Percentiles rank a stretch among this genome's conserved stretches.
These are phyloP conservation scores for Prinsepia uniflora DNA, from an alignment of 306 rosid species.

Conservation along the genomic window DNA sequence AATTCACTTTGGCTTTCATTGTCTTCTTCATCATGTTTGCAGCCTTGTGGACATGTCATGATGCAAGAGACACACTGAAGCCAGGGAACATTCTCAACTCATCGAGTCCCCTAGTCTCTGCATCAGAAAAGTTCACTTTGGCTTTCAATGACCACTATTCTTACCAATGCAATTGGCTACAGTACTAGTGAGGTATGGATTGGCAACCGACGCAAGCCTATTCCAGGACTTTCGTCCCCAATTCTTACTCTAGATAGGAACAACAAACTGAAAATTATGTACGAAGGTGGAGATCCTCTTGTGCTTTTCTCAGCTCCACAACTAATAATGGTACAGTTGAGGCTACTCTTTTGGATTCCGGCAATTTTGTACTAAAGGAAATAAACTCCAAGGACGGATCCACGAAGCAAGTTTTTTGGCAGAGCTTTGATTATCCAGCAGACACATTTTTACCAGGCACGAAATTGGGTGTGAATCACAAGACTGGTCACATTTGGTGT, in stretches of 20 bases:
- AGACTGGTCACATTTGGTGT: background rate
- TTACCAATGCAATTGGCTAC: background rate
- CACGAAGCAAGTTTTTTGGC: background rate
- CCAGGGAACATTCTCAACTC: conserved; percentile 4
- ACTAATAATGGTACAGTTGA: background rate
- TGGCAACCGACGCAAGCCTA: background rate
- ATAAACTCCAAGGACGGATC: no score
- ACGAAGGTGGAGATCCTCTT: background rate
- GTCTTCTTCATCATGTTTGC: background rate
- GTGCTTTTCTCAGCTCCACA: background rate
- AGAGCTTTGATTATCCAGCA: background rate
- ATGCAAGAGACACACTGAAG: background rate
- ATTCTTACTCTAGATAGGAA: background rate
- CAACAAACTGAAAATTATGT: background rate
- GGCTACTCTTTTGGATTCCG: background rate
- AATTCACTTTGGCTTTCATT: background rate
- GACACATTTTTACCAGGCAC: conserved; percentile 9
- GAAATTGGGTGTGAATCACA: conserved; percentile 6
- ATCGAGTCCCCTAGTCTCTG: background rate
- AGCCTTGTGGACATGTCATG: background rate
- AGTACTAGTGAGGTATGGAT: background rate
- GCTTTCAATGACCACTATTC: background rate
- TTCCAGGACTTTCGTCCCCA: background rate
- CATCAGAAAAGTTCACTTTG: background rate
- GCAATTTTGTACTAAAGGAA: no score